These are phyloP conservation scores for Dictyophora rubrovolvata DNA, from an alignment of 768 basidiomycete genomes.

Conservation along the genomic window DNA sequence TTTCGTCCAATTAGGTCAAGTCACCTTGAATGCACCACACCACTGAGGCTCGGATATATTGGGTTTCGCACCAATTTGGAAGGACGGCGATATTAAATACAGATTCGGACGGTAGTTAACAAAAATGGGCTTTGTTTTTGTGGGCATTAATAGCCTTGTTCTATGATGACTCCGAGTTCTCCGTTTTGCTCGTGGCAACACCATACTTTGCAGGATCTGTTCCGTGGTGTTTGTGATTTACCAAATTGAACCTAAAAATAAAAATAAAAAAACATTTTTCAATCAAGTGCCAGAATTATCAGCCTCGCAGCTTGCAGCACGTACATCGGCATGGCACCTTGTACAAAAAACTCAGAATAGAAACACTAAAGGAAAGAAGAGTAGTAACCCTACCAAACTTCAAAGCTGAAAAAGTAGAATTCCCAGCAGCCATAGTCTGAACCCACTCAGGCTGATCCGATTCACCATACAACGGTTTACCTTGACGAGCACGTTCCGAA, in stretches of 20 bases:
- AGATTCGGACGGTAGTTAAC: too few relatives aligned
- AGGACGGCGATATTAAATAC: too few relatives aligned
- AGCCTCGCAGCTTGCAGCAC: slow-evolving; percentile 18
- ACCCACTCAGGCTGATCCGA: slow-evolving; percentile 78
- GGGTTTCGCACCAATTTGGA: too few relatives aligned
- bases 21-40: too few relatives aligned
- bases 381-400: slow-evolving; percentile 63
- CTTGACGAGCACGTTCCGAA: slow-evolving; percentile 58
- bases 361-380: neutral
- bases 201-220: slow-evolving; percentile 76
- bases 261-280: neutral
- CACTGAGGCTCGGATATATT: too few relatives aligned
- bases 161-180: neutral
- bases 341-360: neutral
- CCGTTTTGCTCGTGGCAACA: slow-evolving; percentile 14
- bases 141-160: too few relatives aligned
- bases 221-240: slow-evolving; percentile 83
- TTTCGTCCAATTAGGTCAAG: too few relatives aligned
- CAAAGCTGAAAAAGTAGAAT: slow-evolving; percentile 88
- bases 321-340: slow-evolving; percentile 57
- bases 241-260: slow-evolving; percentile 77
- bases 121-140: too few relatives aligned
- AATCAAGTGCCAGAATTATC: too few relatives aligned
- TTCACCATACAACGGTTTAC: slow-evolving; percentile 80
- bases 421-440: slow-evolving; percentile 76